Percentiles rank a stretch among this genome's conserved stretches.
Conservation (phyloP, 2,329 filamentous ascomycete species). For the Onygenales sp. region DNA sequence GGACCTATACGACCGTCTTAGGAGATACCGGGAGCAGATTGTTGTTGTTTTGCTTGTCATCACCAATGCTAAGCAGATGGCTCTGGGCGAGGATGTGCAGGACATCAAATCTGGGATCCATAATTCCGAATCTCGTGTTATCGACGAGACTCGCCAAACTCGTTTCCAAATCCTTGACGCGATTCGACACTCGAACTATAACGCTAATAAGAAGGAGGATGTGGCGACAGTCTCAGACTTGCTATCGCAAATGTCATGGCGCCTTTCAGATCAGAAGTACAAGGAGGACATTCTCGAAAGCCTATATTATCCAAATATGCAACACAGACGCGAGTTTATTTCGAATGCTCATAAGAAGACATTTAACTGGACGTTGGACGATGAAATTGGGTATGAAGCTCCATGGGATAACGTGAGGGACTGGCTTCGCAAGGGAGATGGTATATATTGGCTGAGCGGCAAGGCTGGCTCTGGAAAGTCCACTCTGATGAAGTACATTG, state of each 20-base stretch:
- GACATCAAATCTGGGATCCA: neutral
- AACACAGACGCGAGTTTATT: conserved; percentile 8
- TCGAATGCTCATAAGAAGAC: conserved; percentile 9
- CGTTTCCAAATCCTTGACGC: neutral
- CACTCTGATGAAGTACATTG: conserved; percentile 38
- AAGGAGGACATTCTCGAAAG: conserved; percentile 1
- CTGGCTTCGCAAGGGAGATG: conserved; percentile 17
- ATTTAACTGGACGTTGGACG: conserved; percentile 12
- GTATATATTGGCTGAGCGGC: conserved; percentile 33
- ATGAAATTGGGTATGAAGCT: neutral
- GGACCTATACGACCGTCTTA: conserved; percentile 2
- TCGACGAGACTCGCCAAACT: neutral
- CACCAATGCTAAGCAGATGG: neutral
- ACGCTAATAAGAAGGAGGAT: neutral
- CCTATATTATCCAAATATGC: neutral
- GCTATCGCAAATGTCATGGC: neutral
- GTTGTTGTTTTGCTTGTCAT: conserved; percentile 1
- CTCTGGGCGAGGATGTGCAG: neutral
- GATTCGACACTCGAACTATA: neutral
- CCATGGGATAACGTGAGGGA: neutral
- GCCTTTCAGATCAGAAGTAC: neutral
- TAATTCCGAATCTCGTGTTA: neutral
- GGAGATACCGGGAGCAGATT: neutral
- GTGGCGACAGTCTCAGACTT: neutral
- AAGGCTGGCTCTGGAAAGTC: conserved; percentile 41